phyloP scores from a whole-genome alignment of 768 basidiomycete species.

The Amanita rubescens region DNA sequence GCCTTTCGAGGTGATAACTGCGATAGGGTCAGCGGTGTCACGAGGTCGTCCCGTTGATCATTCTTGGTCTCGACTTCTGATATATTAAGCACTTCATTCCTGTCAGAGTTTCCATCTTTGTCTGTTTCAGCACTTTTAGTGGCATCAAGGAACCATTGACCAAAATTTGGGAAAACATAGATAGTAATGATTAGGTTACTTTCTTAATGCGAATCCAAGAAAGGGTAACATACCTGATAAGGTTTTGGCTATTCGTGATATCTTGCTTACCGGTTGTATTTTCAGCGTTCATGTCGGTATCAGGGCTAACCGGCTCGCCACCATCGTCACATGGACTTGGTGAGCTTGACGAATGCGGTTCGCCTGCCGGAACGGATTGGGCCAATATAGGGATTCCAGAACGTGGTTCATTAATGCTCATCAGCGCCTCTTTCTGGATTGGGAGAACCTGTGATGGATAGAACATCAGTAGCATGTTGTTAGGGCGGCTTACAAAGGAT shows the following conservation, averaged over 20 bases:
- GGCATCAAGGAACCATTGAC: not conserved
- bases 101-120: not conserved
- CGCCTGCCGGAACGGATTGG: constrained; percentile 2
- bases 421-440: not conserved
- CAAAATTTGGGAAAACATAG: not conserved
- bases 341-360: not conserved
- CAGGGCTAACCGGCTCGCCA: constrained; percentile 12
- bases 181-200: not conserved
- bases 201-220: not conserved
- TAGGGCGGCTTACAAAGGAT: not conserved
- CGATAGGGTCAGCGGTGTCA: constrained; percentile 35
- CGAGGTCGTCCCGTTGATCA: not conserved
- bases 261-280: constrained; percentile 35
- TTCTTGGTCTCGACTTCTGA: not conserved
- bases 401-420: not conserved
- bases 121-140: not conserved
- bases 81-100: not conserved
- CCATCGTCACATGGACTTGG: not conserved
- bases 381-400: not conserved
- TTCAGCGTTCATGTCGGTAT: constrained; percentile 22
- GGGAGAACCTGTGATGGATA: constrained; percentile 1
- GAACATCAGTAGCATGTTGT: constrained; percentile 6
- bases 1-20: constrained; percentile 41
- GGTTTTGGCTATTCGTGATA: constrained; percentile 40
- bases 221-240: constrained; percentile 35